A percentile compares a stretch with the other conserved stretches of the same genome.
Conservation (phyloP, 1,284 basidiomycete genomes). For the Ustilago hordei region DNA sequence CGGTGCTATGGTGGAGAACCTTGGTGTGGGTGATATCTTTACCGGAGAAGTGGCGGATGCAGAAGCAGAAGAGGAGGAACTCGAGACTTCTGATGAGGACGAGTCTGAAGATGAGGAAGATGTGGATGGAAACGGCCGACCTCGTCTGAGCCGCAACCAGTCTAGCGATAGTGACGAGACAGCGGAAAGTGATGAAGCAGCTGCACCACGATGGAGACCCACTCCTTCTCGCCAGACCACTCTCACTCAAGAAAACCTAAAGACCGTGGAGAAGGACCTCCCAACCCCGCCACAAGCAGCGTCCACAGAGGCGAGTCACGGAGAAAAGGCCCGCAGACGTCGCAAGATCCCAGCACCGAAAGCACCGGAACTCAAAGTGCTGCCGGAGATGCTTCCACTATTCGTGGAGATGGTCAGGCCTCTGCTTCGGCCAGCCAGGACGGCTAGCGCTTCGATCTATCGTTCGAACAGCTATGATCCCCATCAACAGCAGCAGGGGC, state of each 20-base stretch:
- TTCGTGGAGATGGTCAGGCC: slow-evolving; percentile 64
- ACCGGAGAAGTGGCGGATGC: slow-evolving; percentile 63
- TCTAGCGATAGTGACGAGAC: slow-evolving; percentile 43
- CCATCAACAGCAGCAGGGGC: slow-evolving; percentile 1
- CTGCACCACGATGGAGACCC: slow-evolving; percentile 37
- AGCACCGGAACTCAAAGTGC: slow-evolving; percentile 81
- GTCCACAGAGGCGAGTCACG: background rate
- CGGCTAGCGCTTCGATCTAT: slow-evolving; percentile 48
- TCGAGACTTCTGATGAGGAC: slow-evolving; percentile 55
- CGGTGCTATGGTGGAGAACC: slow-evolving; percentile 62
- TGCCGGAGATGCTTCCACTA: slow-evolving; percentile 64
- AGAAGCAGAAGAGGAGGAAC: slow-evolving; percentile 63
- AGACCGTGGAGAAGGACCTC: slow-evolving; percentile 49
- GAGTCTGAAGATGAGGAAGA: slow-evolving; percentile 71
- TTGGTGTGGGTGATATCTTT: slow-evolving; percentile 66
- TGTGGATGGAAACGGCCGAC: slow-evolving; percentile 39
- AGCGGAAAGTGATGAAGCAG: slow-evolving; percentile 24
- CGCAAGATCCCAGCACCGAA: slow-evolving; percentile 74
- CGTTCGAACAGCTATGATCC: slow-evolving; percentile 40
- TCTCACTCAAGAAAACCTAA: slow-evolving; percentile 28
- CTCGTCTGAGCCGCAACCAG: background rate
- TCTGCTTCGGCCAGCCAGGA: slow-evolving; percentile 45
- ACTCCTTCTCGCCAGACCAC: slow-evolving; percentile 41
- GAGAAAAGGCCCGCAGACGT: slow-evolving; percentile 65
- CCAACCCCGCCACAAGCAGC: slow-evolving; percentile 39